Evolutionary conservation across 2,329 filamentous ascomycete genomes (phyloP), one percentile per base, ranked within the genome.

Genomic region (Fusarium stilboides): DNA sequence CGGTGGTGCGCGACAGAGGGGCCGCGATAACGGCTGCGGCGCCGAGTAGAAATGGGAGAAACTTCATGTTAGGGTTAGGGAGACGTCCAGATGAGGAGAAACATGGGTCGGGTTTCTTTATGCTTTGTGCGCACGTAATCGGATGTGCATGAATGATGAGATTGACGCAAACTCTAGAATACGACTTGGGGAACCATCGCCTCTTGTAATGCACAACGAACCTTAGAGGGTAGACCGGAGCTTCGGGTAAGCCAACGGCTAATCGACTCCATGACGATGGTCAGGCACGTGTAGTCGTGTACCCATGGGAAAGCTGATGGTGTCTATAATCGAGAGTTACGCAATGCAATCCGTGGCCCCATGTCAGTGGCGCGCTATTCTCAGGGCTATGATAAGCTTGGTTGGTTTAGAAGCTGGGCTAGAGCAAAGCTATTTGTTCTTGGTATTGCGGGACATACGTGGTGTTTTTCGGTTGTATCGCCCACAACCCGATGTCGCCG

Each of bases 31-130:
- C 59, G n/a, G 62, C 43, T 7, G 57, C 43, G 19, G 58, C 65
- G 40, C 45, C 54, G 20, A 71, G 28, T 9, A 72, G 24, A 9
- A 68, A 40, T 42, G 28, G 36, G 13, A 26, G 19, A 8, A 73
- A 31, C 49, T 49, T 76, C 74, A 76, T 76, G 15, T 58, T 37
- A 24, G 15, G 53, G 12, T 43, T 24, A 5, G 20, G n/a, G 40
- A 31, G 4, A 15, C 44, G 46, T 20, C n/a, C 44, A 9, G 22
- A 19, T 24, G 37, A 17, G 15, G 8, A 19, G 44, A n/a, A 26
- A 17, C 7, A 26, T 20, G 12, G 19, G 8, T 3, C 10, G 6
- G 47, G 8, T 6, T 44, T 22, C 19, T 14, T 14, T 28, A 13
- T 39, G 7, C 33, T 56, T 19, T 22, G 19, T 8, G 13, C 24